Base-by-base conservation (phyloP, 2,329 filamentous ascomycete species). In the Myriosclerotinia curreyana region DNA sequence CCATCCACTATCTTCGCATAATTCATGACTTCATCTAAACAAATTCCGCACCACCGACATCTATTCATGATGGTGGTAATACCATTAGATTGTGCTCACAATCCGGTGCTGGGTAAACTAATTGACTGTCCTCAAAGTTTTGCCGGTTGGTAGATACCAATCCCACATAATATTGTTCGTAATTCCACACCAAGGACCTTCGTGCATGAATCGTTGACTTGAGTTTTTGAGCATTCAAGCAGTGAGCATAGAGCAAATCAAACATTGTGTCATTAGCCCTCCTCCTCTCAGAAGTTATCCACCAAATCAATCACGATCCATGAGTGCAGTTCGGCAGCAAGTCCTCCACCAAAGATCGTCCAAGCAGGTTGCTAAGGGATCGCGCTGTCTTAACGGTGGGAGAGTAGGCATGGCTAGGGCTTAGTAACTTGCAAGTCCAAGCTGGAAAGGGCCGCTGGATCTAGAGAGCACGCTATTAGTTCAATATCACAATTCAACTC, bases 301-400 rank as follows among this genome's bases (percentile, higher is more conserved):
- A 14, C 12, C 9, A 2, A 58, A 9, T 17, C 8, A 7, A 67
- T 79, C 77, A n/a, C 76, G 71, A 4, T 71, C 71, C 77, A 84
- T 80, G 34, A 86, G 73, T 1, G 81, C 78, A 67, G 82, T 76
- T 5, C 79, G 81, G 1, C 81, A 0, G 83, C 83, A 20, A 87
- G 74, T 61, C 83, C 82, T 2, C 82, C 84, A 2, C 83, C 84
- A 83, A 83, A 28, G 81, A 84, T 62, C 82, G 81, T 5, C 84
- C 8, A 20, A 12, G 9, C 44, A 22, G 9, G n/a, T n/a, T 12
- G n/a, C 44, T 11, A 48, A 46, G 14, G 7, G 44, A 11, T 22
- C n/a, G n/a, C 11, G 20, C 44, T 48, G 4, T 8, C 20, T 20
- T 11, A 22, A 22, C 20, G 44, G 44, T 20, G 44, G n/a, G 20